Conservation (phyloP, 2,329 filamentous ascomycete genomes). For the Colletotrichum sublineola region DNA sequence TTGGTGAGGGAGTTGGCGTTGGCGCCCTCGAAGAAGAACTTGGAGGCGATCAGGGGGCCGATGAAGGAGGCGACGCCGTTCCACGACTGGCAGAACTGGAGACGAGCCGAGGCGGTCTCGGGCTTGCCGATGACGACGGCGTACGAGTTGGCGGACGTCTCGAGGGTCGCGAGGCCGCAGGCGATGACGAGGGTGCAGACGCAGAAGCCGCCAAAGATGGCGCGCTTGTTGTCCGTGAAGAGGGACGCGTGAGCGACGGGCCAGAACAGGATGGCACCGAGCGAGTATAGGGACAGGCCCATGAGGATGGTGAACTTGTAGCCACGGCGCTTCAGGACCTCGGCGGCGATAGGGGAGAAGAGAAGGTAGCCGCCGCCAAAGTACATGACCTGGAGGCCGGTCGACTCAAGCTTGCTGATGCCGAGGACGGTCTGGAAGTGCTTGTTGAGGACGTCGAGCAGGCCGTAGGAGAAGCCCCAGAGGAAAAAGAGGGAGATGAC, state of each 20-base stretch:
- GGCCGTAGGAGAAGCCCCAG: slow-evolving; percentile 43
- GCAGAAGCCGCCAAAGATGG: slow-evolving; percentile 80
- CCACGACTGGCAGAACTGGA: slow-evolving; percentile 67
- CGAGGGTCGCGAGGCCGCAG: slow-evolving; percentile 78
- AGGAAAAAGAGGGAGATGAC: slow-evolving; percentile 54
- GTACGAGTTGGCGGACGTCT: slow-evolving; percentile 83
- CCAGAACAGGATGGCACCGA: slow-evolving; percentile 68
- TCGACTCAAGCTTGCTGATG: slow-evolving; percentile 57
- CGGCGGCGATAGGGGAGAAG: slow-evolving; percentile 56
- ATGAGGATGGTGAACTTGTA: slow-evolving; percentile 61
- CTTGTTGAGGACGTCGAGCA: slow-evolving; percentile 55
- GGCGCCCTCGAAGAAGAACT: slow-evolving; percentile 75
- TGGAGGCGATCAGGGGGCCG: slow-evolving; percentile 78
- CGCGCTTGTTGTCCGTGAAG: slow-evolving; percentile 48
- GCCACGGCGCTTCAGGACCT: slow-evolving; percentile 57
- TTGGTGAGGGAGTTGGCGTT: slow-evolving; percentile 69
- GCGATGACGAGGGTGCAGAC: slow-evolving; percentile 80
- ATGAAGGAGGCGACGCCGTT: slow-evolving; percentile 69
- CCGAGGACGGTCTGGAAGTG: slow-evolving; percentile 63
- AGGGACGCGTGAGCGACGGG: slow-evolving; percentile 65
- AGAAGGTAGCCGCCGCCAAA: slow-evolving; percentile 56
- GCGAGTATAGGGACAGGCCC: slow-evolving; percentile 74
- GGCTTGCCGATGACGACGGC: slow-evolving; percentile 63
- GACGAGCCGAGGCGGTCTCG: slow-evolving; percentile 64
- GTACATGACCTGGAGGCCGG: slow-evolving; percentile 59